phyloP scores from a whole-genome alignment of 192 early-diverging fungal species.

The Dissophora ornata region DNA sequence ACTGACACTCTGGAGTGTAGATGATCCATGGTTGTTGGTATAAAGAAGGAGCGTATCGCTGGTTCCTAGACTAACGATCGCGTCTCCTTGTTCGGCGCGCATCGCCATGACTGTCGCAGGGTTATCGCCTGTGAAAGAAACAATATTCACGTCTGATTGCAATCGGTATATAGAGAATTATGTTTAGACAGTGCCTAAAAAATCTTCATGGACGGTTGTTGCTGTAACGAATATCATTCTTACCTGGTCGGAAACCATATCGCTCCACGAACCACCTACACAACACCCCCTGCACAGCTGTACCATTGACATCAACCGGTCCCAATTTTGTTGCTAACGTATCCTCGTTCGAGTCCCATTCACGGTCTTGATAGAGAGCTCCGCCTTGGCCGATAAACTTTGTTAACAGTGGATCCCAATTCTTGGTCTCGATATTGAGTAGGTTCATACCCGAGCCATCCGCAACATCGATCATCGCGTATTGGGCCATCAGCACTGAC shows the following conservation, averaged over 20 bases:
- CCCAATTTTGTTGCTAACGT: conserved; percentile 61
- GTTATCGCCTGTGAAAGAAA: conserved; percentile 86
- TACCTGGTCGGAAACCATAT: conserved; percentile 75
- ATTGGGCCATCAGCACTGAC: conserved; percentile 67
- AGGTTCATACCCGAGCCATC: conserved; percentile 90
- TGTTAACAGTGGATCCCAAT: conserved; percentile 65
- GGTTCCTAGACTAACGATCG: conserved; percentile 83
- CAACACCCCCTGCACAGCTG: conserved; percentile 59
- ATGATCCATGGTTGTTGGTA: conserved; percentile 46
- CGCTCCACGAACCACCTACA: conserved; percentile 69
- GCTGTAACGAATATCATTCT: no score
- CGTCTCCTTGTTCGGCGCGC: conserved; percentile 61
- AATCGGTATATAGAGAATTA: not conserved
- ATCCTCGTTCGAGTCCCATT: not conserved
- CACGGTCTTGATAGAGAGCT: not conserved
- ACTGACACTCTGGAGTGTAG: conserved; percentile 10
- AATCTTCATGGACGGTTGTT: no score
- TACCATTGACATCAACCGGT: conserved; percentile 52
- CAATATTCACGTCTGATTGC: conserved; percentile 61
- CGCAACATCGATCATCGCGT: conserved; percentile 71
- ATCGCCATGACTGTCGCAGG: conserved; percentile 74
- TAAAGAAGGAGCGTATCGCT: conserved; percentile 80
- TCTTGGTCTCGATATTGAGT: conserved; percentile 68
- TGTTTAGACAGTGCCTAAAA: no score
- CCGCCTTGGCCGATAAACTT: conserved; percentile 53